These are phyloP conservation scores for Leccinum subrobustum DNA, from an alignment of 1,284 basidiomycete genomes.

Conservation along the genomic window DNA sequence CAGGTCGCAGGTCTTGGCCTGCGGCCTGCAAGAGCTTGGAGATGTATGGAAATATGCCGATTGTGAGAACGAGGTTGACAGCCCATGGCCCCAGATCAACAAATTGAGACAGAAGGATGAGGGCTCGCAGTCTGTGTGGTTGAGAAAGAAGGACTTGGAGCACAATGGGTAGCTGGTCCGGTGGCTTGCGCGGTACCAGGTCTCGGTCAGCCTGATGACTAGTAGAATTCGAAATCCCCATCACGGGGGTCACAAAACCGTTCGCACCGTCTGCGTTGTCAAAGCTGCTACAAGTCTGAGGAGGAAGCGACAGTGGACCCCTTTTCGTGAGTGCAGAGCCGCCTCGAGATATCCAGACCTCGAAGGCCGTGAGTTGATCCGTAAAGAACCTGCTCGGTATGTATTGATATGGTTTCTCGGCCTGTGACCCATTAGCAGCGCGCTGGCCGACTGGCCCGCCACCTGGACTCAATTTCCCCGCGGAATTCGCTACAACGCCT, in stretches of 20 bases:
- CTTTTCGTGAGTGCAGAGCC: conserved; percentile 77
- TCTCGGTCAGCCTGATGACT: conserved; percentile 42
- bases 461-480: conserved; percentile 30
- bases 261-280: conserved; percentile 24
- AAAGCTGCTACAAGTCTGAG: conserved; percentile 37
- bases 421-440: conserved; percentile 32
- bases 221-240: conserved; percentile 16
- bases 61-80: conserved; percentile 94
- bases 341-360: conserved; percentile 95
- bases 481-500: conserved; percentile 27
- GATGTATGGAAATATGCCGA: conserved; percentile 99
- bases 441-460: conserved; percentile 41
- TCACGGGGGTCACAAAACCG: conserved; percentile 3
- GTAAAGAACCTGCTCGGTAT: conserved; percentile 93
- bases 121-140: conserved; percentile 91
- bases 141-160: conserved; percentile 96
- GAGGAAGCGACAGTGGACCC: conserved; percentile 70
- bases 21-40: conserved; percentile 95
- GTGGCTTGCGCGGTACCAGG: conserved; percentile 83
- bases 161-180: conserved; percentile 96
- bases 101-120: conserved; percentile 96
- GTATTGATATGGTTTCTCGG: conserved; percentile 63
- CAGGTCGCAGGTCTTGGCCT: conserved; percentile 91
- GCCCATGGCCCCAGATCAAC: conserved; percentile 99
- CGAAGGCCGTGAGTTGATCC: conserved; percentile 96